Conservation (phyloP, 2,329 filamentous ascomycete species). For the Apiospora phragmitis region DNA sequence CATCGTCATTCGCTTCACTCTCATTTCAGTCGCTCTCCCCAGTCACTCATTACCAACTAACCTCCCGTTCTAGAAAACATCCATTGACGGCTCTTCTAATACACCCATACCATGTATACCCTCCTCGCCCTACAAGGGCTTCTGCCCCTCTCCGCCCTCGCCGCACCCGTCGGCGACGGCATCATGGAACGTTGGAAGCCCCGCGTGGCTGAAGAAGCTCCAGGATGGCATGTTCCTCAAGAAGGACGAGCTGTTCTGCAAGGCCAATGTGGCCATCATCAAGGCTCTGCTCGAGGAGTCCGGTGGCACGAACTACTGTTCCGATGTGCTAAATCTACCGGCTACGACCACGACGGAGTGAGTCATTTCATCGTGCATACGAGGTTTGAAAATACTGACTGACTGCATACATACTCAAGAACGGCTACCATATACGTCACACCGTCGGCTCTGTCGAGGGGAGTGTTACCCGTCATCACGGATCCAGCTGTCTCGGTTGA, state of each 20-base stretch:
- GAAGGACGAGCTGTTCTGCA: slow-evolving; percentile 15
- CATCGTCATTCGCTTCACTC: neutral
- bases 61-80: neutral
- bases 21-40: neutral
- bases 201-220: neutral
- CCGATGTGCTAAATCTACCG: neutral
- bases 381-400: neutral
- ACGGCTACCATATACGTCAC: neutral
- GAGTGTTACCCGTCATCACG: neutral
- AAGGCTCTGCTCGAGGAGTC: slow-evolving; percentile 13
- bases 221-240: neutral
- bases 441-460: neutral
- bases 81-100: neutral
- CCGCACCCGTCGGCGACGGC: neutral
- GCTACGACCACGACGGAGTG: neutral
- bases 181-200: neutral
- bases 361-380: neutral
- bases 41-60: neutral
- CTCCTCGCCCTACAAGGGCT: neutral
- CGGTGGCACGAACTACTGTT: slow-evolving; percentile 15
- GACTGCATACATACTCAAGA: neutral
- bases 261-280: slow-evolving; percentile 13
- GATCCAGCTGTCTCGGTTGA: neutral
- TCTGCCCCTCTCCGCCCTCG: neutral
- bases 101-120: neutral